These are phyloP conservation scores for Penicillium odoratum DNA, from an alignment of 495 filamentous ascomycete species.

Conservation along the genomic window DNA sequence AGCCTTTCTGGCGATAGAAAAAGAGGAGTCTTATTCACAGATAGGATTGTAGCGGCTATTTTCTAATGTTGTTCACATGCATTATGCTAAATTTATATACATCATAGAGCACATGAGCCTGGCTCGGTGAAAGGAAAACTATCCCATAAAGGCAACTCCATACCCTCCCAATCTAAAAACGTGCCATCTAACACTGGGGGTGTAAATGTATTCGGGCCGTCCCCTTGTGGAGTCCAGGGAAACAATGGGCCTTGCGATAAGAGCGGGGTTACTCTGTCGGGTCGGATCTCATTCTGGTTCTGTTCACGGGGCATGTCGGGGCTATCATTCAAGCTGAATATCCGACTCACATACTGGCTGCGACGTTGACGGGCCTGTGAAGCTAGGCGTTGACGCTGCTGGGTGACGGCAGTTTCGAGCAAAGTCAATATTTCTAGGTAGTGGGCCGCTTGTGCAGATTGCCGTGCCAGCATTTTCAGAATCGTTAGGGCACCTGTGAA, in stretches of 20 bases:
- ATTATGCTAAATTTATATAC: not conserved
- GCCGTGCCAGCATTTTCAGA: slow-evolving; percentile 32
- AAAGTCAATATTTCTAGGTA: slow-evolving; percentile 38
- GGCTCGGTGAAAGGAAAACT: slow-evolving; percentile 40
- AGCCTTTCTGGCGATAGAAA: not conserved
- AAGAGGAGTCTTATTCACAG: not conserved
- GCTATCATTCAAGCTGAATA: slow-evolving; percentile 34
- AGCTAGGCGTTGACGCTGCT: slow-evolving; percentile 34
- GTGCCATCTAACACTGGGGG: slow-evolving; percentile 20
- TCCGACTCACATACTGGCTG: slow-evolving; percentile 39
- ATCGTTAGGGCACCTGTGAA: slow-evolving; percentile 34
- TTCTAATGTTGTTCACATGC: not conserved
- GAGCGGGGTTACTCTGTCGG: slow-evolving; percentile 9
- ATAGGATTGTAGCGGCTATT: not conserved
- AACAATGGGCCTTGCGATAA: slow-evolving; percentile 13
- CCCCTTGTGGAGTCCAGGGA: slow-evolving; percentile 23
- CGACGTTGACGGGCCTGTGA: slow-evolving; percentile 31
- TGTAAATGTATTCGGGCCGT: slow-evolving; percentile 16
- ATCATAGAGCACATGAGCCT: slow-evolving; percentile 18
- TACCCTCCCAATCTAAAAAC: slow-evolving; percentile 33
- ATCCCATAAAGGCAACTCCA: slow-evolving; percentile 38
- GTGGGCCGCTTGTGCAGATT: slow-evolving; percentile 43
- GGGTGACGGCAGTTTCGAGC: slow-evolving; percentile 32
- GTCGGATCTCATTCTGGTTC: slow-evolving; percentile 8
- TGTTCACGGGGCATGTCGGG: slow-evolving; percentile 12